These are phyloP conservation scores for Poa pratensis DNA, from an alignment of 176 grass and related monocot species.

Conservation along the genomic window DNA sequence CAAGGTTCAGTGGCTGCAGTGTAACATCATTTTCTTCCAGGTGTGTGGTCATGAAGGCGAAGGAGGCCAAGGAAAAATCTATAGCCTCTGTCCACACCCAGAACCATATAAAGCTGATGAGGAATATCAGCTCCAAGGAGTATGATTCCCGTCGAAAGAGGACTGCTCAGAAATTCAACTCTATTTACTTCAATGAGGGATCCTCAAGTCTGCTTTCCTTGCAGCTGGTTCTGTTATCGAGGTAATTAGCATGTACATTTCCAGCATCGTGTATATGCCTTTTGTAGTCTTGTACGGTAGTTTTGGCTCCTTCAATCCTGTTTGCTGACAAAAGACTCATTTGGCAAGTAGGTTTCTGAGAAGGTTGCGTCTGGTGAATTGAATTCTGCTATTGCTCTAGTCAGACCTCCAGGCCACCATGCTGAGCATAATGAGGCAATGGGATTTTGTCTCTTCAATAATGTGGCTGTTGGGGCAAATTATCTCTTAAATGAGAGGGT, in stretches of 20 bases:
- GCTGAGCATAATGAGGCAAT: constrained; percentile 85
- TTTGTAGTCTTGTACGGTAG: not conserved
- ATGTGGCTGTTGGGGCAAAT: constrained; percentile 81
- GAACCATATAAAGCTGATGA: constrained; percentile 82
- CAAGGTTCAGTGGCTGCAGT: not conserved
- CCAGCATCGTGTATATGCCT: not conserved
- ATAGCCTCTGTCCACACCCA: constrained; percentile 77
- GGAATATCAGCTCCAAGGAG: constrained; percentile 72
- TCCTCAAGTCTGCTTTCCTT: constrained; percentile 92
- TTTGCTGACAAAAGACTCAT: constrained; percentile 4
- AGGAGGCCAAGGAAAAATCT: constrained; percentile 71
- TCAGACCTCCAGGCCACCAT: constrained; percentile 97
- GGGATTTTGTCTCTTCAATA: constrained; percentile 99
- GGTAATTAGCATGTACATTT: constrained; percentile 48
- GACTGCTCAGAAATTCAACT: constrained; percentile 74
- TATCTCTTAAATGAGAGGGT: constrained; percentile 96
- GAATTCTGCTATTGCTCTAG: constrained; percentile 86
- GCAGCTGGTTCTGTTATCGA: constrained; percentile 89
- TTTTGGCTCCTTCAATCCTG: constrained; percentile 1
- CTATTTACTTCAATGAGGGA: constrained; percentile 92
- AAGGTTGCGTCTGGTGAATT: constrained; percentile 87
- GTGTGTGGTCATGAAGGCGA: constrained; percentile 70
- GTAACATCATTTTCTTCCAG: constrained; percentile 40
- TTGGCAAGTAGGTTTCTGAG: constrained; percentile 68
- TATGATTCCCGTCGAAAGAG: constrained; percentile 65